These are phyloP conservation scores for Hanseniaspora osmophila DNA, from an alignment of 805 yeast genomes.

Conservation along the genomic window DNA sequence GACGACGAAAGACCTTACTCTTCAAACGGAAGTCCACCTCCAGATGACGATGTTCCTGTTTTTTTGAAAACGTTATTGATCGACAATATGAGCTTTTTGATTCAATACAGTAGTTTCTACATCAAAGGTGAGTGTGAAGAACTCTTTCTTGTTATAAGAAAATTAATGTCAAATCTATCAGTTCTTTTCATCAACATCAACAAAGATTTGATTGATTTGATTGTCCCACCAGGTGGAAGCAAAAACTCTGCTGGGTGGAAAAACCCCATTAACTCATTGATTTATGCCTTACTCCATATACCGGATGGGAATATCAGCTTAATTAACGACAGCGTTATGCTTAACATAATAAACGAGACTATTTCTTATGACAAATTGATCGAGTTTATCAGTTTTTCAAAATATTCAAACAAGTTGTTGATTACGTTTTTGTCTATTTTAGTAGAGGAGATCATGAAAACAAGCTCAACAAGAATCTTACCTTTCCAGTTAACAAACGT, in stretches of 20 bases:
- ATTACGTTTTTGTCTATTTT: constrained; percentile 20
- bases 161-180: constrained; percentile 23
- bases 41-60: not conserved
- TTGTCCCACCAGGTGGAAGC: constrained; percentile 2
- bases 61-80: not conserved
- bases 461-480: constrained; percentile 12
- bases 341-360: constrained; percentile 3
- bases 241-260: constrained; percentile 15
- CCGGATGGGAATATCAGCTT: constrained; percentile 15
- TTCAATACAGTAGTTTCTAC: not conserved
- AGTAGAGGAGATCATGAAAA: constrained; percentile 22
- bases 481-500: constrained; percentile 12
- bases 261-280: constrained; percentile 21
- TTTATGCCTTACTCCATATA: constrained; percentile 7
- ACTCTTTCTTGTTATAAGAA: constrained; percentile 11
- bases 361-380: constrained; percentile 16
- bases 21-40: not conserved
- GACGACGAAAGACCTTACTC: not conserved
- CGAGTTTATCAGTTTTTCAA: constrained; percentile 10
- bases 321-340: too few species aligned
- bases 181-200: constrained; percentile 18
- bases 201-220: constrained; percentile 6
- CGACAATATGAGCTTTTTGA: not conserved
- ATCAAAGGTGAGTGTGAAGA: not conserved
- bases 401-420: constrained; percentile 11